Conservation (phyloP, 345 rosid species). For the Xanthoceras sorbifolium region DNA sequence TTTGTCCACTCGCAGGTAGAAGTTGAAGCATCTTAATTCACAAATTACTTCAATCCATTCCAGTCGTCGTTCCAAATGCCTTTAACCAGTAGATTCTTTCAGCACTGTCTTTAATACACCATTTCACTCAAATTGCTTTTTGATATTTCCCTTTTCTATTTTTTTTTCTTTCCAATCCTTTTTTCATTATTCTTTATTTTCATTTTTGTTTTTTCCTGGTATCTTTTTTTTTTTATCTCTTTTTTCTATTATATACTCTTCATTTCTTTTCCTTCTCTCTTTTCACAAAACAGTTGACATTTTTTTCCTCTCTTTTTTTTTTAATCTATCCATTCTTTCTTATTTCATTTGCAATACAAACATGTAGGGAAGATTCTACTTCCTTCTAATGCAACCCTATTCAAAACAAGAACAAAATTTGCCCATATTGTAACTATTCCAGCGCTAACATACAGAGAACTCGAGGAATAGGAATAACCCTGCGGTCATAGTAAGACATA, state of each 20-base stretch:
- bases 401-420: constrained; percentile 30
- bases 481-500: constrained; percentile 79
- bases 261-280: constrained; percentile 15
- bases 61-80: constrained; percentile 17
- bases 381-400: constrained; percentile 32
- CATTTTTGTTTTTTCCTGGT: constrained; percentile 11
- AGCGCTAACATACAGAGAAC: constrained; percentile 54
- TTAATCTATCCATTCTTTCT: constrained; percentile 9
- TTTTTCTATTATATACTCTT: constrained; percentile 16
- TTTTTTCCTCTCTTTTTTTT: constrained; percentile 9
- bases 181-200: constrained; percentile 4
- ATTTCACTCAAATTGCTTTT: constrained; percentile 7
- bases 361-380: constrained; percentile 19
- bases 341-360: constrained; percentile 16
- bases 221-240: constrained; percentile 17
- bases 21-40: constrained; percentile 33
- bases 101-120: background rate
- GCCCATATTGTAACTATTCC: constrained; percentile 45
- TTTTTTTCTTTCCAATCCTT: constrained; percentile 13
- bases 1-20: constrained; percentile 25
- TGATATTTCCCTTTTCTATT: constrained; percentile 14
- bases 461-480: constrained; percentile 59
- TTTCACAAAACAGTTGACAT: constrained; percentile 8
- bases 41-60: constrained; percentile 22
- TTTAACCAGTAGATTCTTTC: constrained; percentile 6